Evolutionary conservation across 2,329 filamentous ascomycete genomes (phyloP).

Genomic region (Gnomoniopsis sp.): DNA sequence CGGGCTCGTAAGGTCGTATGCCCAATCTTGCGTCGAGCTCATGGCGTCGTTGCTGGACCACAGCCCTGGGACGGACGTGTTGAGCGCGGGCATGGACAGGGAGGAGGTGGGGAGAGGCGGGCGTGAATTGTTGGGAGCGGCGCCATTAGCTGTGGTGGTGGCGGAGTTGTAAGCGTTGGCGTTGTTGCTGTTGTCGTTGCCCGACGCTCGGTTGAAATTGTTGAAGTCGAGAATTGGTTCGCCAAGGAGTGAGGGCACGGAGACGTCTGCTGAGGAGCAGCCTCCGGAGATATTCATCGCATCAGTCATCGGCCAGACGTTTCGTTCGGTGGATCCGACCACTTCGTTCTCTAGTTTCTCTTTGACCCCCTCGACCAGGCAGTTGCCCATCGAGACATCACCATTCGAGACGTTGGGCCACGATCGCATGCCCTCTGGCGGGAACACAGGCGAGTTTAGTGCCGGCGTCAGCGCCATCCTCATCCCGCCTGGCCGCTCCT

Average conservation of each 20-base stretch:
- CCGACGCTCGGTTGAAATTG: neutral
- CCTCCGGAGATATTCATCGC: conserved; percentile 9
- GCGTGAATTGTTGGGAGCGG: neutral
- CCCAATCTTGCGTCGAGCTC: conserved; percentile 13
- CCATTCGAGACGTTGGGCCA: neutral
- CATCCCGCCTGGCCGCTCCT: conserved; percentile 36
- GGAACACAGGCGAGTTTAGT: conserved; percentile 20
- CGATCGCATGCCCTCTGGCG: conserved; percentile 15
- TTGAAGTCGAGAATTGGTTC: conserved; percentile 12
- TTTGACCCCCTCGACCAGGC: conserved; percentile 16
- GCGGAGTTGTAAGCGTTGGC: neutral
- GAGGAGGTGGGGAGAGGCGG: neutral
- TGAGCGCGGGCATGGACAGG: conserved; percentile 12
- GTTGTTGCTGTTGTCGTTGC: conserved; percentile 1
- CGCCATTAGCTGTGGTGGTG: neutral
- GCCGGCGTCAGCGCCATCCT: conserved; percentile 31
- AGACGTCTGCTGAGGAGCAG: neutral
- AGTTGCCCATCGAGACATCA: conserved; percentile 2
- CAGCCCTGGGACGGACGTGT: neutral
- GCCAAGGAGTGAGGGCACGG: conserved; percentile 5
- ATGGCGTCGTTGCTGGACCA: conserved; percentile 10
- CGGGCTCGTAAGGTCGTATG: conserved; percentile 16
- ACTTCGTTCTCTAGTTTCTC: conserved; percentile 9
- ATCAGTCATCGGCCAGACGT: neutral
- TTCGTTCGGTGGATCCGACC: neutral